These are phyloP conservation scores for Didymella exigua DNA, from an alignment of 2,329 filamentous ascomycete species.

Conservation along the genomic window DNA sequence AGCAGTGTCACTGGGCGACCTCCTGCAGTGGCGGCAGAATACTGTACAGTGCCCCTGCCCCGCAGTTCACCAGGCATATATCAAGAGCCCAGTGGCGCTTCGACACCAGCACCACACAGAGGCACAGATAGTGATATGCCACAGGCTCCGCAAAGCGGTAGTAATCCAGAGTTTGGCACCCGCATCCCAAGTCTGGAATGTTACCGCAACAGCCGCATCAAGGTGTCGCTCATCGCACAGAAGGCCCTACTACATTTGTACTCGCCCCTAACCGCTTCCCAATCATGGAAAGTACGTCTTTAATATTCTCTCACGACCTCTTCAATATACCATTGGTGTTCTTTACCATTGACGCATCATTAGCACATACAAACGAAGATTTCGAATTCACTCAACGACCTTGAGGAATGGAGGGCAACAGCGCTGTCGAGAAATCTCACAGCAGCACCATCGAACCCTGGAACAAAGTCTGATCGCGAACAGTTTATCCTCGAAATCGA, in stretches of 20 bases:
- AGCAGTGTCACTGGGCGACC: slow-evolving; percentile 46
- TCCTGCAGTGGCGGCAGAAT: slow-evolving; percentile 34
- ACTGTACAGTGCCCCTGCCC: slow-evolving; percentile 40
- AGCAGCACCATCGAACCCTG: background rate
- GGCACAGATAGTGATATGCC: background rate
- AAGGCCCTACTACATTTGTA: slow-evolving; percentile 32
- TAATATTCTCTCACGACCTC: too few relatives aligned
- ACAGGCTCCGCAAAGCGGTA: too few relatives aligned
- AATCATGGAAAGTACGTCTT: slow-evolving; percentile 19
- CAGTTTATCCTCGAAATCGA: slow-evolving; percentile 29
- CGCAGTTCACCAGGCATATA: too few relatives aligned
- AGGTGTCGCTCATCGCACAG: slow-evolving; percentile 13
- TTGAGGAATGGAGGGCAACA: background rate
- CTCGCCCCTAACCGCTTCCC: slow-evolving; percentile 28
- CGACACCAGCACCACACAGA: background rate
- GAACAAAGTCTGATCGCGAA: slow-evolving; percentile 15
- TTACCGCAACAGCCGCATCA: background rate
- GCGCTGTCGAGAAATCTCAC: background rate
- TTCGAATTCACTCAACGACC: background rate
- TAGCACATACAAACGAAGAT: background rate
- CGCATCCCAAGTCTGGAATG: too few relatives aligned
- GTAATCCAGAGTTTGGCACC: too few relatives aligned
- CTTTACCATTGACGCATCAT: too few relatives aligned
- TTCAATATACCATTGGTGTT: too few relatives aligned
- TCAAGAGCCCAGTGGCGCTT: too few relatives aligned